These are phyloP conservation scores for Cocos nucifera DNA, from an alignment of 176 grass and related monocot species.

Conservation along the genomic window DNA sequence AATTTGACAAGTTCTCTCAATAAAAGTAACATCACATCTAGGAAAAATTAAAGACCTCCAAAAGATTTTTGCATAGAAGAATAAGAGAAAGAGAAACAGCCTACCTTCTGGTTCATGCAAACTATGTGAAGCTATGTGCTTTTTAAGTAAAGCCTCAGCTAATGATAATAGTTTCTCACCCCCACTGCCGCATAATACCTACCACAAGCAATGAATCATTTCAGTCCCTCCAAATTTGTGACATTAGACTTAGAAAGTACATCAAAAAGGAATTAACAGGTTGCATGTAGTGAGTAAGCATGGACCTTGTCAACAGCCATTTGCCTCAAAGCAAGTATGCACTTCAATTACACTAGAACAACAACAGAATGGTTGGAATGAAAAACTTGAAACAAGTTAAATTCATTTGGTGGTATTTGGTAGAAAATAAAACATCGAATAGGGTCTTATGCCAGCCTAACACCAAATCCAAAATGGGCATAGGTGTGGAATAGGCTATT, in stretches of 20 bases:
- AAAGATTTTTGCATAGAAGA: constrained; percentile 1
- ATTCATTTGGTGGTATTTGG: too few species aligned
- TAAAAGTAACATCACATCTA: constrained; percentile 1
- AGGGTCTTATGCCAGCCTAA: too few species aligned
- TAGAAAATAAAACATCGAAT: too few species aligned
- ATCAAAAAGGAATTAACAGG: too few species aligned
- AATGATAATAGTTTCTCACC: constrained; percentile 67
- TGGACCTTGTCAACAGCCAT: too few species aligned
- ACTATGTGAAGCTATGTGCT: constrained; percentile 74
- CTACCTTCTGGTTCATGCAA: constrained; percentile 89
- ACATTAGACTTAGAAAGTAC: not conserved
- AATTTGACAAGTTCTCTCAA: constrained; percentile 22
- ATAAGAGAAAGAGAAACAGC: not conserved
- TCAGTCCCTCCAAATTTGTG: not conserved
- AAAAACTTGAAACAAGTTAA: too few species aligned
- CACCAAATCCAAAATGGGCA: too few species aligned
- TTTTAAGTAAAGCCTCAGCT: constrained; percentile 80
- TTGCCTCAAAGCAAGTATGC: too few species aligned
- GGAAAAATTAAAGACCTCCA: not conserved
- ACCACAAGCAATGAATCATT: constrained; percentile 15
- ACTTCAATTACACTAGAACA: too few species aligned
- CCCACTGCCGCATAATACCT: constrained; percentile 57
- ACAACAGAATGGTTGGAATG: too few species aligned
- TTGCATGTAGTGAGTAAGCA: too few species aligned
- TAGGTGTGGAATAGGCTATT: too few species aligned